A percentile compares a stretch with the other conserved stretches of the same genome.
Evolutionary conservation across 108 stramenopile genomes (phyloP).

Genomic region (Stephanodiscus triporus): DNA sequence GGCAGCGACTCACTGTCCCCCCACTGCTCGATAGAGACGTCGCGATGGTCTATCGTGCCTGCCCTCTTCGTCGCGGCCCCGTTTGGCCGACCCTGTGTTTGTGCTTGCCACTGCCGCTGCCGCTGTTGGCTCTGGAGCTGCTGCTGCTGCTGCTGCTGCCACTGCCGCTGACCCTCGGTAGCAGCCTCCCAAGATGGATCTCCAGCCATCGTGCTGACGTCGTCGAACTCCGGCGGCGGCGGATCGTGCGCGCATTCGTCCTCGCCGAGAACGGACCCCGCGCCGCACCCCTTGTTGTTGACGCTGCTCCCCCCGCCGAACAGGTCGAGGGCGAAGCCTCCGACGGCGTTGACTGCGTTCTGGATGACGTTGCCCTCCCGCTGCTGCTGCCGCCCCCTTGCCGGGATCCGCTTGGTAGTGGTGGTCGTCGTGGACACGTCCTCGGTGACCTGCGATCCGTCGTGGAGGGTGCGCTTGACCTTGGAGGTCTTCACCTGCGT

Average conservation of each 20-base stretch:
- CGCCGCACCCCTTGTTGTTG: background rate
- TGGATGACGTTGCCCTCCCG: background rate
- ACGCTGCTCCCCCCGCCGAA: background rate
- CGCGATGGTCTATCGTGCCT: too few species aligned
- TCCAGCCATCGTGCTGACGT: too few species aligned
- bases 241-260: too few species aligned
- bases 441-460: slow-evolving; percentile 6
- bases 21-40: too few species aligned
- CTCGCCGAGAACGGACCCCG: background rate
- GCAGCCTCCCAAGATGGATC: background rate
- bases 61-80: background rate
- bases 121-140: background rate
- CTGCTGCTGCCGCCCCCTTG: background rate
- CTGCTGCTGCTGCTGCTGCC: background rate
- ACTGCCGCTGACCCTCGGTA: background rate
- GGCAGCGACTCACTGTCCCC: background rate
- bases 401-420: background rate
- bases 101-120: background rate
- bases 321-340: slow-evolving; percentile 11
- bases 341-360: slow-evolving; percentile 11
- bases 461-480: slow-evolving; percentile 2
- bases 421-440: slow-evolving; percentile 12
- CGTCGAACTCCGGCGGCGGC: too few species aligned
- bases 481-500: background rate
- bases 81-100: too few species aligned